Percentiles rank a stretch among this genome's conserved stretches.
Conservation (phyloP, 1,284 basidiomycete species). For the Exobasidium cylindrosporum region DNA sequence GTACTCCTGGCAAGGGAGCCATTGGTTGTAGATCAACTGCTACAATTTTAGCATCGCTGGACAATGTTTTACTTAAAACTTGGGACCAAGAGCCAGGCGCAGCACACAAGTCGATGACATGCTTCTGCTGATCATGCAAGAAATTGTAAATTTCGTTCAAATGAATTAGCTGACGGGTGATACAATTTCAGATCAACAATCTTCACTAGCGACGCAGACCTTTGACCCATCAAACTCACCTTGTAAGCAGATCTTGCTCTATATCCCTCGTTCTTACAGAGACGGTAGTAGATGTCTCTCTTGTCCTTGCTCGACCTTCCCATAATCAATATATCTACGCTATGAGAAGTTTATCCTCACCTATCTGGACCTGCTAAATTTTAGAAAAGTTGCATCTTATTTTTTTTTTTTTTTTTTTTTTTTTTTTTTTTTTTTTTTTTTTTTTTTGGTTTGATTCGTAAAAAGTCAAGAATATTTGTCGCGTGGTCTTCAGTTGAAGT, state of each 20-base stretch:
- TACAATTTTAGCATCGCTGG: constrained; percentile 56
- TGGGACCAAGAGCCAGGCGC: constrained; percentile 60
- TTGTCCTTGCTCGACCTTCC: constrained; percentile 57
- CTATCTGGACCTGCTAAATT: no score
- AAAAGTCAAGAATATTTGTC: no score
- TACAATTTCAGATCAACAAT: neutral
- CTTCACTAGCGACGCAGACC: neutral
- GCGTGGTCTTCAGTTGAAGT: no score
- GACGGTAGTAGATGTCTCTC: constrained; percentile 61
- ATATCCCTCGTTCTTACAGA: constrained; percentile 58
- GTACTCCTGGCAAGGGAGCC: constrained; percentile 61
- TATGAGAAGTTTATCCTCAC: no score
- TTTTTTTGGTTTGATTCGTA: no score
- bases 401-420: no score
- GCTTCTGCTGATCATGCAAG: constrained; percentile 40
- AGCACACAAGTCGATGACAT: constrained; percentile 63
- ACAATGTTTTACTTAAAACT: constrained; percentile 53
- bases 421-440: no score
- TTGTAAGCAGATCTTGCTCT: constrained; percentile 64
- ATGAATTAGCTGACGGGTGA: constrained; percentile 45
- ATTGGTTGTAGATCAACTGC: constrained; percentile 64
- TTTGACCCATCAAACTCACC: constrained; percentile 7
- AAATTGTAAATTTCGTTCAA: constrained; percentile 62
- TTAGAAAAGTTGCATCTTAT: no score
- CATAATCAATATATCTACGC: no score